Evolutionary conservation across 176 grass and related monocot genomes (phyloP), one percentile per base, ranked within the genome.

Genomic region (Oryza coarctata): DNA sequence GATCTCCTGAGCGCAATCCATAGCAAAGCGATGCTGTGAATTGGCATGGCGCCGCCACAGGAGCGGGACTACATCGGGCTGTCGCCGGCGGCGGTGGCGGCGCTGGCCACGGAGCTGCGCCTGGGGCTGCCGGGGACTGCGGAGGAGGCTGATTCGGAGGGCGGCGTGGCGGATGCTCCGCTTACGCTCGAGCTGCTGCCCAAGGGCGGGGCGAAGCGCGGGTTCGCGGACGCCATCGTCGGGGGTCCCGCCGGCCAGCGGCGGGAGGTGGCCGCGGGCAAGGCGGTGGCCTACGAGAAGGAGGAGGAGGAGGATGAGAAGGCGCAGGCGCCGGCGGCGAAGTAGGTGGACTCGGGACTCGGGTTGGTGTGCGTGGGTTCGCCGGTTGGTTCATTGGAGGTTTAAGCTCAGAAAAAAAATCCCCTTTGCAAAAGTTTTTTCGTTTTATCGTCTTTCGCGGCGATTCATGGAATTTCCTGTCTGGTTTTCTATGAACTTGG

Each of bases 41-140:
- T 85, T 74, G 43, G 26, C 49, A 94, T 94, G 93, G 50, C 79
- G 29, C 85, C 79, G 55, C 78, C 87, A 72, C 75, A 88, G 87
- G 90, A 95, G 75, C 87, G 88, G 75, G 79, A 95, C 79, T 95
- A 95, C 90, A 95, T 92, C 63, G 87, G 93, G 72, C 80, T 74
- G 52, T 86, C 80, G 32, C 80, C 88, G 30, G 82, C 88, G 30
- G 88, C 76, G 68, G 84, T 68, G 38, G 85, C 74, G 38, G 82
- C 76, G 52, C 89, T 79, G 23, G 83, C 93, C 39, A 94, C 95
- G 38, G 92, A 94, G 81, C 88, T 94, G 74, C 72, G 92, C 22
- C 66, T 93, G 39, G 92, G 95, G 17, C 81, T 93, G 6, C 90
- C 92, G 18, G 92, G 92, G 5, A 89, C 92, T 55, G 50, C 50